Evolutionary conservation across 306 rosid genomes (phyloP), one percentile per base, ranked within the genome.

Genomic region (Pueraria montana): DNA sequence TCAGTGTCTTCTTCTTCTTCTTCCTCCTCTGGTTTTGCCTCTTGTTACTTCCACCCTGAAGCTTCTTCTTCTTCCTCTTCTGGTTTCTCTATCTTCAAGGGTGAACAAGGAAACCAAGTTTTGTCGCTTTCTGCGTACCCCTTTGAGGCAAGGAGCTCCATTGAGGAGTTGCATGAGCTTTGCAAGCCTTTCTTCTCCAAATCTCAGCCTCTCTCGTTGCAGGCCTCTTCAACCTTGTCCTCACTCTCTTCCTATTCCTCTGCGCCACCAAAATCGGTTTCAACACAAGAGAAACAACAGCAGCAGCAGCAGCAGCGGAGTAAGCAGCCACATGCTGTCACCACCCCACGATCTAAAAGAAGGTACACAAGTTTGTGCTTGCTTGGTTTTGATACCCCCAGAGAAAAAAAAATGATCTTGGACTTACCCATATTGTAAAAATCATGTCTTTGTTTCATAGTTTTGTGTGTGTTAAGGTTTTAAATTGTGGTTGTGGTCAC

Each of bases 121-220:
- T 64, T 89, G 74, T 69, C 90, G 4, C 81, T 86, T 78, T 81
- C 91, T 30, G 1, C 81, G 81, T 87, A 86, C 82, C 91, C 90
- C 24, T 83, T 88, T 65, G 88, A 85, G 72, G 48, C 80, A 2
- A 80, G 82, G 24, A 80, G 56, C 40, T 85, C 79, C 32, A 49
- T 79, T 55, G 94, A 91, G 77, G 97, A 90, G 55, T 82, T 96
- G 87, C 98, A 96, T 72, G 96, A 96, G 78, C 97, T 96, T 69
- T 95, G 87, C 90, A 95, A 89, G 80, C 98, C 99, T 49, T 92
- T 95, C 87, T 88, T 91, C 87, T 36, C 89, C 70, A 92, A 84
- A 95, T 70, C 96, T 30, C 86, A 80, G 24, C 80, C 87, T 50
- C 74, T 77, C 4, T 43, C 85, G 13, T 71, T 85, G 38, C 79